Base-by-base conservation (phyloP, 805 yeast genomes). In the Wickerhamiella dianesei region DNA sequence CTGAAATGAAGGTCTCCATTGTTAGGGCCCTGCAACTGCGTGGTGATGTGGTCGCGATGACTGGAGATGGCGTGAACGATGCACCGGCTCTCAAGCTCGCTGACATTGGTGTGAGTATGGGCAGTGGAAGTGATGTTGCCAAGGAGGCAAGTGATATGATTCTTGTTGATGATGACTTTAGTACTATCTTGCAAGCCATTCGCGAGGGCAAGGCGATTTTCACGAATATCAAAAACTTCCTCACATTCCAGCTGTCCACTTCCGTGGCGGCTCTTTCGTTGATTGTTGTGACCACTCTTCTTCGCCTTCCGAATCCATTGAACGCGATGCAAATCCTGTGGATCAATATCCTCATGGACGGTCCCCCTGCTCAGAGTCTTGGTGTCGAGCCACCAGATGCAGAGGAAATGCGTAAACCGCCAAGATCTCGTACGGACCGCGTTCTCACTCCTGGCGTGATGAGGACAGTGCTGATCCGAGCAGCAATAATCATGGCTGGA, bases 61-160 rank as follows among this genome's bases (percentile, higher is more conserved):
- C 97, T n/a, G 98, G 98, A 56, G 97, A 88, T 66, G 97, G 97
- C 66, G 96, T 89, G 13, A 88, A 88, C 63, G 97, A 88, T 70
- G 97, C 97, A 0, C 97, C 97, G n/a, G 96, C 97, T 3, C 72
- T 89, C 56, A 88, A 89, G 62, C 72, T 88, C 56, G 96, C 97
- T 2, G 96, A 88, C 66, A 88, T 88, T 56, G 97, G 97, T 59
- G 85, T 89, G 56, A 80, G 95, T 13, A 87, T 88, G 73, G 71
- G 71, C 0, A 80, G 82, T 69, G 98, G 98, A 50, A 92, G 97
- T 0, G 98, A 89, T 64, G 98, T 89, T 37, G 98, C 98, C 43
- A 89, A 89, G 60, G 98, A 89, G 64, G 97, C 97, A 1, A 84
- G 96, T 2, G 98, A 89, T 64, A 89, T 89, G 97, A 89, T 89